Base-by-base conservation (phyloP, 345 rosid genomes). In the Eucalyptus curtisii region DNA sequence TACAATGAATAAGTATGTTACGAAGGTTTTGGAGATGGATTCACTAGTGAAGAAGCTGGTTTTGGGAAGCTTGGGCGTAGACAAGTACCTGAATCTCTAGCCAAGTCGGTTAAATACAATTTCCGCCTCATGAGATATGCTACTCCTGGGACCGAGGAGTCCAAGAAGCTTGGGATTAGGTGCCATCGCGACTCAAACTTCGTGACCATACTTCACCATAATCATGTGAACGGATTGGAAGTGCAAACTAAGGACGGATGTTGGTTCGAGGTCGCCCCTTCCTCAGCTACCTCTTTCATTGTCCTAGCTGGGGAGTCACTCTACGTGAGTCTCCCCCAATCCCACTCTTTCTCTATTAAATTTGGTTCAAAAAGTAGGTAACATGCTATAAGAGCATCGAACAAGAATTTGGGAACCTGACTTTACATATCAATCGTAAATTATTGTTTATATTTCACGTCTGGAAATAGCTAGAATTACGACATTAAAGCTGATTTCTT, bases 161-260 rank as follows among this genome's bases (percentile, higher is more conserved):
- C 66, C n/a, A 8, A 33, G 37, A n/a, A 61, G 31, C 33, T 61
- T 7, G 90, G 64, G 44, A 45, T 24, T 6, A 19, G 15, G 11
- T 27, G 48, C 37, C 90, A 89, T 50, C 30, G 13, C 1, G 88
- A 89, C 52, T 48, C 66, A 85, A 89, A 71, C 61, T 89, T 89
- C 68, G 3, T 89, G 66, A 86, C 86, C 88, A 48, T 89, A 27
- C 90, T 89, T 52, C 90, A 86, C 24, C 90, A 89, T n/a, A 89
- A 89, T 47, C 85, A 71, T 48, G 90, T 86, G 15, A 64, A 86
- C 50, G 90, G 90, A 37, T 22, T 89, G 68, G 84, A 47, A n/a
- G 37, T 89, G 55, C 50, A 89, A 44, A 66, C 85, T 44, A 89
- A 88, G 52, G 89, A 82, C 16, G 90, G 90, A 10, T 33, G 11